Percentiles rank a stretch among this genome's conserved stretches.
Evolutionary conservation across 2,329 filamentous ascomycete genomes (phyloP).

Genomic region (Fusarium dlaminii): DNA sequence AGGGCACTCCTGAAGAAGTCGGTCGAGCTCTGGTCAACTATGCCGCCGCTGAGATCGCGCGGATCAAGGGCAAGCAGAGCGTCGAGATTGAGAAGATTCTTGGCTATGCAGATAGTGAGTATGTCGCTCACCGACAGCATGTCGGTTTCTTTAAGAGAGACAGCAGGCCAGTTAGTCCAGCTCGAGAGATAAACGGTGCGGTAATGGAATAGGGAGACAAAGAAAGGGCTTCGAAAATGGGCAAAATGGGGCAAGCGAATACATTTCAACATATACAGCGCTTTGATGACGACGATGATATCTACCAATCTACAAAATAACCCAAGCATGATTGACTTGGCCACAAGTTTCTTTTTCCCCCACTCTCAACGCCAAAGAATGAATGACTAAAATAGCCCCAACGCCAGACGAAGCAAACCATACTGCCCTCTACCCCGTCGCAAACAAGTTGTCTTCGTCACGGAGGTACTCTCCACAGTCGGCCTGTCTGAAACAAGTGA

Average conservation of each 20-base stretch:
- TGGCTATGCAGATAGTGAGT: slow-evolving; percentile 94
- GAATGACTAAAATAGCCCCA: slow-evolving; percentile 37
- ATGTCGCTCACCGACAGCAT: slow-evolving; percentile 88
- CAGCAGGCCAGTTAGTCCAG: slow-evolving; percentile 64
- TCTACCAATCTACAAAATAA: slow-evolving; percentile 36
- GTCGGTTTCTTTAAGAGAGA: slow-evolving; percentile 75
- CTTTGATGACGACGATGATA: slow-evolving; percentile 33
- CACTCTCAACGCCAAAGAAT: slow-evolving; percentile 37
- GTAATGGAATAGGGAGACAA: slow-evolving; percentile 30
- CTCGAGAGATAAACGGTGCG: slow-evolving; percentile 38
- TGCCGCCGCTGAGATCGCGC: slow-evolving; percentile 80
- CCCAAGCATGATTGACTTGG: slow-evolving; percentile 30
- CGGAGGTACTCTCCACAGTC: slow-evolving; percentile 95
- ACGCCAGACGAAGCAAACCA: slow-evolving; percentile 37
- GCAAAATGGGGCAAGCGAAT: slow-evolving; percentile 31
- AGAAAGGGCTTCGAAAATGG: background rate
- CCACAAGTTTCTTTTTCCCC: slow-evolving; percentile 23
- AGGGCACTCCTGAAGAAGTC: slow-evolving; percentile 72
- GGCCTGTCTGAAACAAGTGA: slow-evolving; percentile 89
- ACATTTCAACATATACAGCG: slow-evolving; percentile 37
- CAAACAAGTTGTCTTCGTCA: slow-evolving; percentile 76
- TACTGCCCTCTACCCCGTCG: slow-evolving; percentile 53
- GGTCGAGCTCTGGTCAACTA: slow-evolving; percentile 94
- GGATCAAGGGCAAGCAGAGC: slow-evolving; percentile 87
- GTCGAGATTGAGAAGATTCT: slow-evolving; percentile 81